Evolutionary conservation across 108 stramenopile species (phyloP).

Genomic region (Pseudonitzschia multistriata): DNA sequence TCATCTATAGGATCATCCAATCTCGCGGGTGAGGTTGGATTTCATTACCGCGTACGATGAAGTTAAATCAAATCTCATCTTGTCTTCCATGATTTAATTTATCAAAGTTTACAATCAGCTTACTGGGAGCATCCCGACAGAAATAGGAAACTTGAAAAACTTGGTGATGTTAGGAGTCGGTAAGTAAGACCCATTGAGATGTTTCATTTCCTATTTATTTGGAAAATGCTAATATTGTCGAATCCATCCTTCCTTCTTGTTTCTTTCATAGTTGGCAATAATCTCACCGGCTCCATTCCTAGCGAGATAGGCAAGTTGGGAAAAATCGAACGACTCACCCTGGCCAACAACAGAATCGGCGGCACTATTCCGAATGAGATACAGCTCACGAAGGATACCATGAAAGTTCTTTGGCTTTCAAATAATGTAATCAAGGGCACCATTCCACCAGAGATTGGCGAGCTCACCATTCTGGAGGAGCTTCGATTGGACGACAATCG

Average conservation of each 20-base stretch:
- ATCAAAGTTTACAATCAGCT: neutral
- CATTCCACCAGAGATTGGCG: neutral
- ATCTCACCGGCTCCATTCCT: neutral
- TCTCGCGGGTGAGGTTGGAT: neutral
- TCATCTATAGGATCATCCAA: too few relatives aligned
- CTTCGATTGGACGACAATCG: constrained; percentile 25
- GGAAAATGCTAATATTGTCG: neutral
- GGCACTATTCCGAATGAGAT: neutral
- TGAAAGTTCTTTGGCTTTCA: neutral
- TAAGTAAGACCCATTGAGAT: neutral
- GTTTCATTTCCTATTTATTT: neutral
- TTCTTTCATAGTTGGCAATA: neutral
- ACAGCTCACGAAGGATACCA: neutral
- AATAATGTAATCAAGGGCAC: neutral
- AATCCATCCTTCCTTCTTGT: too few relatives aligned
- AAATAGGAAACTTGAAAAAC: neutral
- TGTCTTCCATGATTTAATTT: neutral
- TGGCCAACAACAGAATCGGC: neutral
- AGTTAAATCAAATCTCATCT: neutral
- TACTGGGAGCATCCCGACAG: constrained; percentile 18
- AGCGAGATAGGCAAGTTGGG: neutral
- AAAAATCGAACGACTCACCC: neutral
- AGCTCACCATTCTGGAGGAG: neutral
- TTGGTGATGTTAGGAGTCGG: neutral
- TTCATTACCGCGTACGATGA: too few relatives aligned